Base-by-base conservation (phyloP, 2,329 filamentous ascomycete genomes). In the Pseudocercospora macadamiae region DNA sequence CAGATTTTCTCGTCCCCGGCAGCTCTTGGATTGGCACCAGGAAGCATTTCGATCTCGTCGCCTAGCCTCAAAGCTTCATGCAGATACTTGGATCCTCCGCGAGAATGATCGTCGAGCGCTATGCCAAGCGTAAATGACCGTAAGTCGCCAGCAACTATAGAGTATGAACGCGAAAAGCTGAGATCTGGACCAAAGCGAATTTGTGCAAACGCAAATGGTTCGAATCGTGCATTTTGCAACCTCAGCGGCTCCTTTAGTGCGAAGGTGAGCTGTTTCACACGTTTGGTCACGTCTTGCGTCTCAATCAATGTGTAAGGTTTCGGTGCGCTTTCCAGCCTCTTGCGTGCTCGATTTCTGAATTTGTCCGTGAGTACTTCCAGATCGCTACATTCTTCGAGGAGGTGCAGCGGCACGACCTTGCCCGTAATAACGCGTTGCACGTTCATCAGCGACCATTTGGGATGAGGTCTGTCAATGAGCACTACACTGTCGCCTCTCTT, bases 41-140 rank as follows among this genome's bases (percentile, higher is more conserved):
- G 53, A 8, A 36, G 23, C 1, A 84, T 79, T 7, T 79, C 76
- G 6, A 89, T 63, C 2, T 76, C 64, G 57, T 84, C 80, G 0
- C 83, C 84, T 0, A 78, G 73, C 0, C 77, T 68, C 1, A 79
- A 71, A 0, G 70, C 59, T 14, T 81, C 69, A 67, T 89, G 86
- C 1, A 89, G 70, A 62, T 82, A 88, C 18, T 71, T 72, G 0
- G 86, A 89, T 0, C 84, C 86, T n/a, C 86, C 86, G 4, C 85
- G 80, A 60, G 82, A 84, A 0, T 75, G 67, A 2, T 77, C 71
- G 8, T 83, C 83, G 0, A 86, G 79, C 3, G 84, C 80, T 18
- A 89, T 75, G 18, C 84, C 86, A 0, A 89, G 74, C 66, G 82
- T 78, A 65, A 89, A 83, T 2, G 74, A 74, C 32, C 77, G 74